Evolutionary conservation across 2,329 filamentous ascomycete species (phyloP).

Genomic region (Lasiodiplodia citricola): DNA sequence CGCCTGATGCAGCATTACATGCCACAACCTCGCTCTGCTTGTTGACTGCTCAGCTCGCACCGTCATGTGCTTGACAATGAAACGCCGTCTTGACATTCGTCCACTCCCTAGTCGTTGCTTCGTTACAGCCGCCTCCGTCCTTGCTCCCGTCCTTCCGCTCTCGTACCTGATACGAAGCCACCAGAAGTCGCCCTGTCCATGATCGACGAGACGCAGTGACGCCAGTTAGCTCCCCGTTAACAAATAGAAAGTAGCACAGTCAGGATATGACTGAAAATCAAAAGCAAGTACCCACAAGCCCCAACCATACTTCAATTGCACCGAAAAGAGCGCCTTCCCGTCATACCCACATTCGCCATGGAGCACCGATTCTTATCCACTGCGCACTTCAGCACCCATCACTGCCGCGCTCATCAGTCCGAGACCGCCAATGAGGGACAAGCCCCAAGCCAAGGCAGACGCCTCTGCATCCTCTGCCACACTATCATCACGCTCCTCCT

Average conservation of each 20-base stretch:
- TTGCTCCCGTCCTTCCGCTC: conserved; percentile 22
- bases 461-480: conserved; percentile 41
- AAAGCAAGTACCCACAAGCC: conserved; percentile 3
- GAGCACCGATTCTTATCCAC: not conserved
- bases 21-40: not conserved
- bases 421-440: conserved; percentile 42
- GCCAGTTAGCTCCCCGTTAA: not conserved
- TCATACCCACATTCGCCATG: not conserved
- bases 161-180: conserved; percentile 6
- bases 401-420: conserved; percentile 41
- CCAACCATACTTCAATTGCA: not conserved
- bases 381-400: conserved; percentile 41
- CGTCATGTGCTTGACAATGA: conserved; percentile 1
- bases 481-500: conserved; percentile 35
- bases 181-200: not conserved
- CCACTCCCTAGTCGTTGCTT: not conserved
- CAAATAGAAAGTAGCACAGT: conserved; percentile 10
- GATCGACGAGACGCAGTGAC: not conserved
- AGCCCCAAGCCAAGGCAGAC: conserved; percentile 41
- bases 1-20: conserved; percentile 4
- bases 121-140: conserved; percentile 17
- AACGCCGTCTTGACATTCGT: conserved; percentile 3
- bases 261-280: not conserved
- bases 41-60: conserved; percentile 15
- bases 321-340: not conserved